Evolutionary conservation across 305 asterid species (phyloP).

Genomic region (Striga hermonthica): DNA sequence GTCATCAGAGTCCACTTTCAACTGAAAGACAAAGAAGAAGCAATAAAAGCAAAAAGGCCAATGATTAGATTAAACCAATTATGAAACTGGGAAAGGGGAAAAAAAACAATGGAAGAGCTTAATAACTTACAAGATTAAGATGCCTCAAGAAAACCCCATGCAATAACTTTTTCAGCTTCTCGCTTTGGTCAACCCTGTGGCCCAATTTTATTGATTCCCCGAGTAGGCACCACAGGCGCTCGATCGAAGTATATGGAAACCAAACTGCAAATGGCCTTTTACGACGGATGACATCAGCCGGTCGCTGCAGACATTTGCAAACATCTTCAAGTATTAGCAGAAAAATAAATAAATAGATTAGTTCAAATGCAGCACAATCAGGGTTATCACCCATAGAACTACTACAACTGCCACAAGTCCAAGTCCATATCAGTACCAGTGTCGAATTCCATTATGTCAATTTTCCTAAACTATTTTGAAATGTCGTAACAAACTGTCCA

Average conservation of each 20-base stretch:
- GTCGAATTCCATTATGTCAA: neutral
- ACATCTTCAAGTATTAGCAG: slow-evolving; percentile 26
- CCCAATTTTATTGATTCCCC: slow-evolving; percentile 78
- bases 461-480: too few species aligned
- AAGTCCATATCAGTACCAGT: neutral
- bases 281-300: slow-evolving; percentile 68
- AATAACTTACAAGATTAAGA: slow-evolving; percentile 60
- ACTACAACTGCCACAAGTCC: slow-evolving; percentile 3
- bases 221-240: slow-evolving; percentile 84
- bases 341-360: slow-evolving; percentile 1
- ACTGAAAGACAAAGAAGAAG: slow-evolving; percentile 37
- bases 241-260: slow-evolving; percentile 85
- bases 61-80: slow-evolving; percentile 17
- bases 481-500: too few species aligned
- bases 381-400: neutral
- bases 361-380: neutral
- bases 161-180: slow-evolving; percentile 65
- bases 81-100: slow-evolving; percentile 3
- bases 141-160: slow-evolving; percentile 67
- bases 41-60: neutral
- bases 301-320: slow-evolving; percentile 56
- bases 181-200: slow-evolving; percentile 76
- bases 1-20: slow-evolving; percentile 81
- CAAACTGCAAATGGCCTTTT: slow-evolving; percentile 76
- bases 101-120: neutral